phyloP scores from a whole-genome alignment of 2,329 filamentous ascomycete species.

The Pseudogymnoascus sp. region DNA sequence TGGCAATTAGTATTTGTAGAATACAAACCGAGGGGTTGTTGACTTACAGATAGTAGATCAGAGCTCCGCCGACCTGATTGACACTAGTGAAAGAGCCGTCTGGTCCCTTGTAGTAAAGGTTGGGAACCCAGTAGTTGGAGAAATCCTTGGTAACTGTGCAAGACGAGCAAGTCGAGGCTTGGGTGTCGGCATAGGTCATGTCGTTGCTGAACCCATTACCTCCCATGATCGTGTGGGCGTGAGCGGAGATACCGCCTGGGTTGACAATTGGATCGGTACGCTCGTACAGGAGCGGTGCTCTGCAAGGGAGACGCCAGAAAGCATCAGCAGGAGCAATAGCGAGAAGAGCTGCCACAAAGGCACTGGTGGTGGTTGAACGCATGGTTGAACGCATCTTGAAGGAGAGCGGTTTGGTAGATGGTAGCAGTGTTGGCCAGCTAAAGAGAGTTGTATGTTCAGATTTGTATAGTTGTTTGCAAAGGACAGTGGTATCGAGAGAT shows the following conservation, averaged over 20 bases:
- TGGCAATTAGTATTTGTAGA: neutral
- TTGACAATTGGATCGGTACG: slow-evolving; percentile 53
- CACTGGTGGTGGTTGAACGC: slow-evolving; percentile 10
- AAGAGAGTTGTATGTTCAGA: neutral
- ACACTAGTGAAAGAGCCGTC: slow-evolving; percentile 49
- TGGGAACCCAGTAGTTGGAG: slow-evolving; percentile 64
- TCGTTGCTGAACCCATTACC: slow-evolving; percentile 52
- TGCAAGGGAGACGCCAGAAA: slow-evolving; percentile 41
- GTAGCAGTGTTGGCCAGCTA: neutral
- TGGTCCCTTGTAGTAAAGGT: slow-evolving; percentile 45
- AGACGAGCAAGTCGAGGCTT: slow-evolving; percentile 53
- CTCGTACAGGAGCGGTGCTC: slow-evolving; percentile 35
- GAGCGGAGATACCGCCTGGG: slow-evolving; percentile 45
- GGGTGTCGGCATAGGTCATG: slow-evolving; percentile 46
- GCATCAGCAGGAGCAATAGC: slow-evolving; percentile 27
- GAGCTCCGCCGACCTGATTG: slow-evolving; percentile 39
- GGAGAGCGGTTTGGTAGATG: neutral
- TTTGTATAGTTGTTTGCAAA: neutral
- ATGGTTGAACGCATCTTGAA: slow-evolving; percentile 12
- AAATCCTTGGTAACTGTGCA: slow-evolving; percentile 55
- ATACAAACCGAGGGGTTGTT: neutral
- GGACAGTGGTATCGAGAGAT: slow-evolving; percentile 3
- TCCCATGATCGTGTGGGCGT: slow-evolving; percentile 56
- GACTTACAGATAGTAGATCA: slow-evolving; percentile 50
- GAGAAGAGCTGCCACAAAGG: slow-evolving; percentile 12